Evolutionary conservation across 768 basidiomycete species (phyloP), one percentile per base, ranked within the genome.

Genomic region (Lentinula boryana): DNA sequence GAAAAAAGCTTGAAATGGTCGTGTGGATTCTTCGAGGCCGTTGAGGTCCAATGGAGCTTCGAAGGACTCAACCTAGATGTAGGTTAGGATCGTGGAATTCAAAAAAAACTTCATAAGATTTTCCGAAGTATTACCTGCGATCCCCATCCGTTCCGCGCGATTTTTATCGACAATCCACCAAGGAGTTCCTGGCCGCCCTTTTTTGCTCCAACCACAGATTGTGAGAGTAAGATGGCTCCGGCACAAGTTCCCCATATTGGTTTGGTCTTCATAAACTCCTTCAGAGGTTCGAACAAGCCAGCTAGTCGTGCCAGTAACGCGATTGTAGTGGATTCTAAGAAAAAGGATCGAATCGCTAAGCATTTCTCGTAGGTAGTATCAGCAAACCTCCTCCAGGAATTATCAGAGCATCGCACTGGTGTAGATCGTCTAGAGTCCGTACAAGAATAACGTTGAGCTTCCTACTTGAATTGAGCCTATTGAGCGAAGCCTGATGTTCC

Each of bases 191-290:
- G 94, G 1, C 93, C 93, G 33, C 90, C 91, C 67, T 86, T 87
- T 76, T 93, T 94, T 3, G 86, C 83, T 48, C 89, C 88, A 48
- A 87, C 84, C 2, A 93, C 83, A 12, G 79, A 74, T 63, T 87
- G 80, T 2, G 94, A 83, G 50, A 98, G 82, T 18, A 98, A 77
- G 57, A 98, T 97, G 43, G 95, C 95, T 10, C 96, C 95, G 0
- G 95, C 95, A 72, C 95, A 98, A 0, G 94, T 97, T 2, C 95
- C 95, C 94, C 94, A 98, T 2, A 95, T 84, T 0, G 93, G 86
- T 68, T 89, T 93, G 0, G 68, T 70, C 64, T 77, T 76, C n/a
- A 87, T 77, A 64, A 95, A 95, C 40, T 83, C 79, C 40, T 83
- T 79, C 4, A 98, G 78, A 6, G 91, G 93, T n/a, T 89, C 85